Conservation (phyloP, 768 basidiomycete species). For the Serendipita sp. region DNA sequence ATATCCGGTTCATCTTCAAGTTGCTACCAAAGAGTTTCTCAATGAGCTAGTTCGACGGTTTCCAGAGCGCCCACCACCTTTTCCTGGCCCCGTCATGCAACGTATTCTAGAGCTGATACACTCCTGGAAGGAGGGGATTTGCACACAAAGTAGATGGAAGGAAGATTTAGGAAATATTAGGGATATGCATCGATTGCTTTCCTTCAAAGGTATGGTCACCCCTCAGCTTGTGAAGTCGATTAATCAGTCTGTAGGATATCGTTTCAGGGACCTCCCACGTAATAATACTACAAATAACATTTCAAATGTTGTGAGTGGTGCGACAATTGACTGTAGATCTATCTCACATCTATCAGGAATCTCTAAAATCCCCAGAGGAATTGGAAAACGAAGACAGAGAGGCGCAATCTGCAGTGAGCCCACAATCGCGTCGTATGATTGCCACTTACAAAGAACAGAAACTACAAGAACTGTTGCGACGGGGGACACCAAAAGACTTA, state of each 20-base stretch:
- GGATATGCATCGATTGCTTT: constrained; percentile 90
- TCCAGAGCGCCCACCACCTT: constrained; percentile 91
- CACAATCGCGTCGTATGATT: no score
- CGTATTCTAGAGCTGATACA: constrained; percentile 86
- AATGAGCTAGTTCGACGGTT: constrained; percentile 97
- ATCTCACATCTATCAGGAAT: constrained; percentile 27
- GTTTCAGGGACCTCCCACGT: constrained; percentile 14
- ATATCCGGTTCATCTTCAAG: constrained; percentile 93
- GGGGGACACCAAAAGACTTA: constrained; percentile 90
- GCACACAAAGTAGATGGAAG: constrained; percentile 75
- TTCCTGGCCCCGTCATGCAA: constrained; percentile 88
- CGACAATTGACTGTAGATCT: background rate
- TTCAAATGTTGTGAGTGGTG: constrained; percentile 6
- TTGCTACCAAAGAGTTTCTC: constrained; percentile 91
- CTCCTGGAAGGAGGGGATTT: constrained; percentile 88
- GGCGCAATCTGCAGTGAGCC: constrained; percentile 64
- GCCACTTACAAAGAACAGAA: constrained; percentile 27
- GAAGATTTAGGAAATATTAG: constrained; percentile 93
- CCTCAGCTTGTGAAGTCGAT: background rate
- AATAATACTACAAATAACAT: constrained; percentile 1
- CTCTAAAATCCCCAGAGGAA: constrained; percentile 87
- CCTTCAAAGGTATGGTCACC: constrained; percentile 72
- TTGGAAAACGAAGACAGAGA: constrained; percentile 89
- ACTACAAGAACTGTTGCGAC: constrained; percentile 91
- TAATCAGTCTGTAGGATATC: constrained; percentile 12